Percentiles rank a stretch among this genome's conserved stretches.
Conservation (phyloP, 2,329 filamentous ascomycete genomes). For the Endothia cerciana region DNA sequence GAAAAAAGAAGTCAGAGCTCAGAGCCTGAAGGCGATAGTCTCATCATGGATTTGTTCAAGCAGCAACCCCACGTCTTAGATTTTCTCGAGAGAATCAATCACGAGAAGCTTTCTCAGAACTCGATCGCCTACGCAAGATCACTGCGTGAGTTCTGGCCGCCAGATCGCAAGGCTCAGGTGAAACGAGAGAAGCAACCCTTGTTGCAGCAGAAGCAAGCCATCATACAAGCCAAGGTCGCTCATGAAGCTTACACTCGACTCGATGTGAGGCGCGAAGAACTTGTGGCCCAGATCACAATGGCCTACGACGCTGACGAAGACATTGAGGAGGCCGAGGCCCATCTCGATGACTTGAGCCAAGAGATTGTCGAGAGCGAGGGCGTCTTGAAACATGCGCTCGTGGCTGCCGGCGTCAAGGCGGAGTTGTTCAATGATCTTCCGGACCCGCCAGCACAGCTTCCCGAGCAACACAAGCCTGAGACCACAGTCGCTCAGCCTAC, state of each 20-base stretch:
- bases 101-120: conserved; percentile 50
- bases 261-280: conserved; percentile 47
- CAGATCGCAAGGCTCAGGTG: conserved; percentile 50
- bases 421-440: conserved; percentile 42
- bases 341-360: conserved; percentile 52
- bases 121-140: conserved; percentile 51
- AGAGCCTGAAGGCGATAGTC: conserved; percentile 34
- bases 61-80: conserved; percentile 40
- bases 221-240: conserved; percentile 47
- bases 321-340: conserved; percentile 55
- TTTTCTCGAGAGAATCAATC: conserved; percentile 43
- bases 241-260: conserved; percentile 48
- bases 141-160: conserved; percentile 50
- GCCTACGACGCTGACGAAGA: conserved; percentile 56
- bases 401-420: conserved; percentile 51
- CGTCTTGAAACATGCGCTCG: conserved; percentile 45
- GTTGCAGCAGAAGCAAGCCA: conserved; percentile 48
- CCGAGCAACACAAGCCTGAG: conserved; percentile 38
- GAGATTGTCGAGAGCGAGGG: conserved; percentile 50
- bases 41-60: conserved; percentile 44
- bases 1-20: conserved; percentile 33
- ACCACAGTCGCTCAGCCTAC: conserved; percentile 51
- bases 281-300: conserved; percentile 52
- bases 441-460: conserved; percentile 35
- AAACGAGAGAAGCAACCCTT: conserved; percentile 55